Evolutionary conservation across 2,329 filamentous ascomycete species (phyloP).

Genomic region (Xylariaceae sp.): DNA sequence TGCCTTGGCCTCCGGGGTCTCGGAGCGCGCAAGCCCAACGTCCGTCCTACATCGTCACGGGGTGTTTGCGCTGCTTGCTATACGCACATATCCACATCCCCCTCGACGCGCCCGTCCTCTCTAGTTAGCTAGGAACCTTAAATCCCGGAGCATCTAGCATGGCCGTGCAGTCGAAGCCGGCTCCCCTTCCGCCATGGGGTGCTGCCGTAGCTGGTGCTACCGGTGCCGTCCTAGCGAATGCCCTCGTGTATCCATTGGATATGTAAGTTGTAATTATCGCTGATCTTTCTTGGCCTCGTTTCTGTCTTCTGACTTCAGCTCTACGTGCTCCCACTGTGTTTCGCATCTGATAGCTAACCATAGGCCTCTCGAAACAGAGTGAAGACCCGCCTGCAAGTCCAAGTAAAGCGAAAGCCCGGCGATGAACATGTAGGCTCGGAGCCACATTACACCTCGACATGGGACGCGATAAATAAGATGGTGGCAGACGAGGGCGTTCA

Average conservation of each 20-base stretch:
- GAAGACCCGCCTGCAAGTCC: slow-evolving; percentile 93
- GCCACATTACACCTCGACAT: slow-evolving; percentile 77
- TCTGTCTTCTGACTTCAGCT: slow-evolving; percentile 15
- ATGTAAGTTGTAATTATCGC: slow-evolving; percentile 80
- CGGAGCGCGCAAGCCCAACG: slow-evolving; percentile 2
- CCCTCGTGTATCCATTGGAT: slow-evolving; percentile 91
- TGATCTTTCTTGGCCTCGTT: neutral
- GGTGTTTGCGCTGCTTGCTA: slow-evolving; percentile 7
- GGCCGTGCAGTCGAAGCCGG: slow-evolving; percentile 58
- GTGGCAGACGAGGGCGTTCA: slow-evolving; percentile 69
- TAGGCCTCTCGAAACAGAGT: slow-evolving; percentile 51
- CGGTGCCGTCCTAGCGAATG: slow-evolving; percentile 90
- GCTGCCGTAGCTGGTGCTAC: slow-evolving; percentile 87
- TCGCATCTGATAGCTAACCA: slow-evolving; percentile 11
- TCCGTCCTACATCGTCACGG: slow-evolving; percentile 2
- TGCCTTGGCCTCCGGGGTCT: slow-evolving; percentile 3
- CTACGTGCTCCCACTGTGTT: slow-evolving; percentile 1
- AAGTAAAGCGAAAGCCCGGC: slow-evolving; percentile 62
- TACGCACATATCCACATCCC: slow-evolving; percentile 4
- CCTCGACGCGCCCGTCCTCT: neutral
- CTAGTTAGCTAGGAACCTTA: neutral
- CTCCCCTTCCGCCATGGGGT: slow-evolving; percentile 81
- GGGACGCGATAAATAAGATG: slow-evolving; percentile 86
- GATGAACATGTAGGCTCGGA: slow-evolving; percentile 42
- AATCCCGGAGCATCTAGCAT: slow-evolving; percentile 30